phyloP scores from a whole-genome alignment of 768 basidiomycete species.

The Termitomyces sp. region DNA sequence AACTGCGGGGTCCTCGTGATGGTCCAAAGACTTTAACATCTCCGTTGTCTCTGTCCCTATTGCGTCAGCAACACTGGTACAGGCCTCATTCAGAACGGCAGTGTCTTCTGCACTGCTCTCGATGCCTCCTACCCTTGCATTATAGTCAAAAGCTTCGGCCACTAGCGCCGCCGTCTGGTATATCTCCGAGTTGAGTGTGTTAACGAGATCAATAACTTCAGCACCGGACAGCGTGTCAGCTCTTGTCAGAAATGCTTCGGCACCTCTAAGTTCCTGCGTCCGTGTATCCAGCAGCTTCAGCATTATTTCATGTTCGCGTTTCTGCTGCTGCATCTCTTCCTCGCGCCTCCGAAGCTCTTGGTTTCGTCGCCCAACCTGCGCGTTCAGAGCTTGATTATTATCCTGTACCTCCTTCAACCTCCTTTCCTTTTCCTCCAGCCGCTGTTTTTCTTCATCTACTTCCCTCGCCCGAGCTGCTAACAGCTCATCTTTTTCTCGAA shows the following conservation, averaged over 20 bases:
- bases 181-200: constrained; percentile 41
- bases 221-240: constrained; percentile 36
- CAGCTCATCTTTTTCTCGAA: constrained; percentile 12
- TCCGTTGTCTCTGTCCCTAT: constrained; percentile 31
- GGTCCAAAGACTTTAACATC: constrained; percentile 30
- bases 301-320: constrained; percentile 12
- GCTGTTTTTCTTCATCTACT: constrained; percentile 10
- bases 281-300: constrained; percentile 13
- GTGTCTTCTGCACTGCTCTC: constrained; percentile 2
- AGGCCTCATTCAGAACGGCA: constrained; percentile 19
- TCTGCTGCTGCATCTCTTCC: constrained; percentile 1
- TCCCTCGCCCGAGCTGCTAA: constrained; percentile 13
- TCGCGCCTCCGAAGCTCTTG: constrained; percentile 7
- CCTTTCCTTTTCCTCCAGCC: constrained; percentile 10
- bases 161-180: constrained; percentile 43
- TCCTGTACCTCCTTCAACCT: constrained; percentile 4
- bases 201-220: constrained; percentile 38
- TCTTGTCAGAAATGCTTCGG: constrained; percentile 38
- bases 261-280: constrained; percentile 33
- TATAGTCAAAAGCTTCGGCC: constrained; percentile 33
- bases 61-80: constrained; percentile 22
- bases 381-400: constrained; percentile 4
- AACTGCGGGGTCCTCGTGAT: constrained; percentile 33
- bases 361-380: constrained; percentile 5
- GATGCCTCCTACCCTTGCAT: neutral